phyloP scores from a whole-genome alignment of 73 alveolate species.

The Stentor coeruleus region DNA sequence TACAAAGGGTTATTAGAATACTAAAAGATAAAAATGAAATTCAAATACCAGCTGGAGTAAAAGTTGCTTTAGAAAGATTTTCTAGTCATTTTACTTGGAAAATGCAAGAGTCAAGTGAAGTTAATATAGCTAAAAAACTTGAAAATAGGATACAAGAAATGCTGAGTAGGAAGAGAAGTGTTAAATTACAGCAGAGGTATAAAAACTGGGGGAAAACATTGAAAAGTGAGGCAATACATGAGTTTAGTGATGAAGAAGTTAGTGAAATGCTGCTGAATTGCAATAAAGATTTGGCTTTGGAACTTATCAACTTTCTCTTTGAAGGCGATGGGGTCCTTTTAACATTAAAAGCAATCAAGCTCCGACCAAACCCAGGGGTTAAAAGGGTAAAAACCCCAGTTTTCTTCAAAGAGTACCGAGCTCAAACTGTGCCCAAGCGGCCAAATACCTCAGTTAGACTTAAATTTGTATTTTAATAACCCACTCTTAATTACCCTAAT shows the following conservation, averaged over 20 bases:
- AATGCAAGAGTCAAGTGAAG: not conserved
- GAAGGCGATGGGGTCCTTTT: not conserved
- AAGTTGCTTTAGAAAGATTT: not conserved
- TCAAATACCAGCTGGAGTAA: not conserved
- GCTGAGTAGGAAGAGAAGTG: not conserved
- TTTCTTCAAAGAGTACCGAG: not conserved
- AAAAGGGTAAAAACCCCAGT: not conserved
- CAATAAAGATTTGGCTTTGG: not conserved
- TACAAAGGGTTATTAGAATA: slow-evolving; percentile 31
- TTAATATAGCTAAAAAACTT: not conserved
- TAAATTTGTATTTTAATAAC: not conserved
- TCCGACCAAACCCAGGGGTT: not conserved
- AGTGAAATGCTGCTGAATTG: not conserved
- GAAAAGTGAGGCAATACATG: not conserved
- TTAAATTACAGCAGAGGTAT: not conserved
- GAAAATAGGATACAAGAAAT: not conserved
- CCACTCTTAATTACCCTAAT: no score
- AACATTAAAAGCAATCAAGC: not conserved
- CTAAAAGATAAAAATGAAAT: slow-evolving; percentile 28
- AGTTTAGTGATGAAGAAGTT: not conserved
- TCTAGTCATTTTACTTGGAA: not conserved
- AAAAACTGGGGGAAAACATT: no score
- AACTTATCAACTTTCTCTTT: not conserved
- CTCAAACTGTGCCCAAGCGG: not conserved
- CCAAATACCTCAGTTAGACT: not conserved